A percentile compares a stretch with the other conserved stretches of the same genome.
These are phyloP conservation scores for Mucor racemosus DNA, from an alignment of 371 early-diverging fungal species.

Conservation along the genomic window DNA sequence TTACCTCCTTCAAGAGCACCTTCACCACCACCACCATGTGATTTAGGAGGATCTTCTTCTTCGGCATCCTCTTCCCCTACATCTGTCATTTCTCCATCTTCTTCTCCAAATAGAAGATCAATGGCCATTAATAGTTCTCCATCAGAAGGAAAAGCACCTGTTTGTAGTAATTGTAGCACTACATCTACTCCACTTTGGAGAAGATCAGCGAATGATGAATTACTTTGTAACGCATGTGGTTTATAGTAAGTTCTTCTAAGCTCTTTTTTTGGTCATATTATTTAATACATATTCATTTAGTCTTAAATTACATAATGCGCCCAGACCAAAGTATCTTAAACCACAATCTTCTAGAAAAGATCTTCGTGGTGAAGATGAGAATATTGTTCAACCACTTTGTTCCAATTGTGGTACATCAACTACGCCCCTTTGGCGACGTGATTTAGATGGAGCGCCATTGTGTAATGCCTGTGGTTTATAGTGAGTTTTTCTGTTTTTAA, in stretches of 20 bases:
- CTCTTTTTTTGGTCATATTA: not conserved
- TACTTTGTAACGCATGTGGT: slow-evolving; percentile 95
- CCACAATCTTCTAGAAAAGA: slow-evolving; percentile 34
- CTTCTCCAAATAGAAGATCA: slow-evolving; percentile 20
- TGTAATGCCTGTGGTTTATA: slow-evolving; percentile 98
- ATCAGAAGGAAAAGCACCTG: slow-evolving; percentile 28
- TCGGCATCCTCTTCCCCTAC: slow-evolving; percentile 11
- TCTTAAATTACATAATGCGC: slow-evolving; percentile 74
- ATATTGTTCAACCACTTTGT: slow-evolving; percentile 62
- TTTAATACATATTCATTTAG: slow-evolving; percentile 13
- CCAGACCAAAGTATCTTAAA: slow-evolving; percentile 60
- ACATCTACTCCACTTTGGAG: slow-evolving; percentile 96
- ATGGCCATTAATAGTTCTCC: slow-evolving; percentile 23
- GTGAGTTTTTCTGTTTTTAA: slow-evolving; percentile 39
- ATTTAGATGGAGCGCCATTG: slow-evolving; percentile 74
- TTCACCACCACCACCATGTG: slow-evolving; percentile 21
- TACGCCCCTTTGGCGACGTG: slow-evolving; percentile 96
- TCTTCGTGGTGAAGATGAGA: slow-evolving; percentile 34
- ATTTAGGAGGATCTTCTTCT: not conserved
- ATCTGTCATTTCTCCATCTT: slow-evolving; percentile 1
- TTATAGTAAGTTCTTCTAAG: slow-evolving; percentile 60
- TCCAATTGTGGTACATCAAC: slow-evolving; percentile 85
- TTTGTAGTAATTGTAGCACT: slow-evolving; percentile 88
- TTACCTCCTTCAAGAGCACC: slow-evolving; percentile 27
- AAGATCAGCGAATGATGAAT: slow-evolving; percentile 77